Conservation (phyloP, 148 eudicot genomes). For the Rhododendron henanense region DNA sequence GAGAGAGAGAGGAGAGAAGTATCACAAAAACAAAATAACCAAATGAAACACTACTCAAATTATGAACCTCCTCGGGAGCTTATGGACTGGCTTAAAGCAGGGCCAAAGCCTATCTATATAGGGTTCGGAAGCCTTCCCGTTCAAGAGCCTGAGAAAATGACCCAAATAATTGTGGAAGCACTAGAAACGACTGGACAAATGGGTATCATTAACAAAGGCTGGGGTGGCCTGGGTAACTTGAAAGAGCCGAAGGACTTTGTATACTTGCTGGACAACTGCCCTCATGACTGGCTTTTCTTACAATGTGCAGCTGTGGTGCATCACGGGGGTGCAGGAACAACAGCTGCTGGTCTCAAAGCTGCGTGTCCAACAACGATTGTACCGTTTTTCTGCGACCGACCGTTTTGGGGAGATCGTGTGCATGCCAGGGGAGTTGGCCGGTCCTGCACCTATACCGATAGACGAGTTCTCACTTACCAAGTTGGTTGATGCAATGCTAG, state of each 20-base stretch:
- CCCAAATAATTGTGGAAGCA: constrained; percentile 82
- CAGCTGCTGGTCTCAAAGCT: constrained; percentile 99
- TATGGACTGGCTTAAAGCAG: too few relatives aligned
- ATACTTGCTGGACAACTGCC: constrained; percentile 77
- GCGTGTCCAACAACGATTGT: constrained; percentile 98
- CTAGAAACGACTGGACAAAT: constrained; percentile 79
- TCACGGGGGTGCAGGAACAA: constrained; percentile 99
- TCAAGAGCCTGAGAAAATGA: constrained; percentile 87
- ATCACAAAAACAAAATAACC: too few relatives aligned
- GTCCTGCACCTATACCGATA: constrained; percentile 83
- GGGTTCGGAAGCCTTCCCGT: constrained; percentile 36
- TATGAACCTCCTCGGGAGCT: too few relatives aligned
- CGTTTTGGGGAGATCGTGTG: constrained; percentile 96
- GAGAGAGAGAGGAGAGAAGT: too few relatives aligned
- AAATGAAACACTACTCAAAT: too few relatives aligned
- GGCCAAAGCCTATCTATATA: too few relatives aligned
- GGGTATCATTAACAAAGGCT: constrained; percentile 96
- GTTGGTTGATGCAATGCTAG: constrained; percentile 82
- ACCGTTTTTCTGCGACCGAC: constrained; percentile 97
- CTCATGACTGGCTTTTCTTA: constrained; percentile 99
- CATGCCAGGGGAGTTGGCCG: constrained; percentile 81
- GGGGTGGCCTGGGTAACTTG: constrained; percentile 97
- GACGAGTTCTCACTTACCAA: constrained; percentile 79
- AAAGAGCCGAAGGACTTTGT: constrained; percentile 80
- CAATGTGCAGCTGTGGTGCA: constrained; percentile 99